Evolutionary conservation across 177 flowering plant genomes (phyloP).

Genomic region (Vitis hybrid): DNA sequence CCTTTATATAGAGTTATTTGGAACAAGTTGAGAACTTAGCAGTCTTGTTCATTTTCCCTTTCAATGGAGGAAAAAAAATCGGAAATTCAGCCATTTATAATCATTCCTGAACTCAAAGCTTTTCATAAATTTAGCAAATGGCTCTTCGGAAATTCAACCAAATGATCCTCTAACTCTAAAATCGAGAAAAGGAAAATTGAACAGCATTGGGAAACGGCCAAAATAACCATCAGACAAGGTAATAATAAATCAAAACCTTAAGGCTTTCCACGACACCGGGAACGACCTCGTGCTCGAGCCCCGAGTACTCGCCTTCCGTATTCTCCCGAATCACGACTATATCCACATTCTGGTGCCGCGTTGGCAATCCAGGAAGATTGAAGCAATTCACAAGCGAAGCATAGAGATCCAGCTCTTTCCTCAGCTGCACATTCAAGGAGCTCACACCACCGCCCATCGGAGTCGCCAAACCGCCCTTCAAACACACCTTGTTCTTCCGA

Average conservation of each 20-base stretch:
- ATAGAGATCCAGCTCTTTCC: slow-evolving; percentile 73
- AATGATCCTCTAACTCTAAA: no score
- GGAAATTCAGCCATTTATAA: no score
- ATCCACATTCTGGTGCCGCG: slow-evolving; percentile 69
- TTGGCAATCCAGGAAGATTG: slow-evolving; percentile 65
- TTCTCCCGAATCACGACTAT: slow-evolving; percentile 82
- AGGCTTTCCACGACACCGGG: slow-evolving; percentile 87
- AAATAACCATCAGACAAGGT: no score
- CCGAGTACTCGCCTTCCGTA: slow-evolving; percentile 79
- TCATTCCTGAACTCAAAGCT: no score
- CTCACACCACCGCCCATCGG: slow-evolving; percentile 89
- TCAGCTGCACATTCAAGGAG: slow-evolving; percentile 64
- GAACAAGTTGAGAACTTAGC: no score
- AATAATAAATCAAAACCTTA: slow-evolving; percentile 38
- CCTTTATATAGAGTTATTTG: no score
- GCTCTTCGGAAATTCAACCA: no score
- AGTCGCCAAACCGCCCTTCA: slow-evolving; percentile 75
- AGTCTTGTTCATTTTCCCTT: no score
- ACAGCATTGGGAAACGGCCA: no score
- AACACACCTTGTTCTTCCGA: slow-evolving; percentile 64
- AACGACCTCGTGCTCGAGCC: slow-evolving; percentile 84
- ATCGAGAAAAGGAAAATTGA: no score
- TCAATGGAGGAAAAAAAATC: no score
- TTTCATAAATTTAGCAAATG: no score
- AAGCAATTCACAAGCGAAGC: slow-evolving; percentile 73